Evolutionary conservation across 306 rosid genomes (phyloP), one percentile per base, ranked within the genome.

Genomic region (Lathyrus sativus): DNA sequence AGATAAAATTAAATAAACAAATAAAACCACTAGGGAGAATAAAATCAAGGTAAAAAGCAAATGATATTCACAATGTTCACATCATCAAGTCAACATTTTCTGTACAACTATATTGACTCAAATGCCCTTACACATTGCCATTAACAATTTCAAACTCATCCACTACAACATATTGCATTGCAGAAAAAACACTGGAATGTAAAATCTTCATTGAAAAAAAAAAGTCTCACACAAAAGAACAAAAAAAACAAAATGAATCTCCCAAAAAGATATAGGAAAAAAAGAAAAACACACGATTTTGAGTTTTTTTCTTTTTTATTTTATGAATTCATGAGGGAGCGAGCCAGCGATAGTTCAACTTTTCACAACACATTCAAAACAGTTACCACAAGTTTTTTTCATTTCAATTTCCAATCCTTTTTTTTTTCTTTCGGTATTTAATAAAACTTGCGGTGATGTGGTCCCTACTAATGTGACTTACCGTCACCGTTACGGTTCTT

Each of bases 401-500:
- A 26, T 41, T 41, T 26, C 38, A 55, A 28, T 55, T 70, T 73
- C 11, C 76, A 65, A 60, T 26, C 38, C 18, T 17, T 28, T 43
- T 17, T 67, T 56, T 2, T 59, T 3, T 9, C 70, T 11, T 46
- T 57, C 9, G 24, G 54, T 48, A 15, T 58, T 58, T 12, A 43
- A 3, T 12, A 14, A 10, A 62, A 14, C 26, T 49, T 3, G 14
- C 59, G 50, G 24, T 48, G 29, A 1, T 9, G 39, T 54, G 72
- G 79, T 31, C 65, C 74, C 72, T 56, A 29, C 41, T 38, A 45
- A 42, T 39, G 64, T 13, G 82, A 69, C 80, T 75, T 74, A 80
- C 83, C 79, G 83, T 87, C 87, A 66, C 82, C 82, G 86, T 81
- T 87, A 28, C 88, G 90, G 71, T 63, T 82, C 73, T 80, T 67